Evolutionary conservation across 2,329 filamentous ascomycete species (phyloP), one percentile per base, ranked within the genome.

Genomic region (Fusarium sp.): DNA sequence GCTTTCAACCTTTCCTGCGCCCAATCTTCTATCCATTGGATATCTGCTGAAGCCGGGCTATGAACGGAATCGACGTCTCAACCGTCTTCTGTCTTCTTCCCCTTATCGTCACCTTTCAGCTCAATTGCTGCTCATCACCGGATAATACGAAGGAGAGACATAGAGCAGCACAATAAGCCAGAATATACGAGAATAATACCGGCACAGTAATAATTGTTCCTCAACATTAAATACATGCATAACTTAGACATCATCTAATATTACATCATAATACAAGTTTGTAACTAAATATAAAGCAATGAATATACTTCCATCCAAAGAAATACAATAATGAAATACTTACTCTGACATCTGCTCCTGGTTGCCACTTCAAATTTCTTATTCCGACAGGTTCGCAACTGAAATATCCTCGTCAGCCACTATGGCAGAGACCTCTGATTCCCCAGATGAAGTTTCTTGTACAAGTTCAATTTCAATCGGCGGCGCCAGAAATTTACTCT

Each of bases 101-200:
- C 12, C 9, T n/a, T 41, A 10, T 15, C 12, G 10, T 26, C 28
- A 7, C 15, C 4, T 30, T 48, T 48, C 7, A 24, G 55, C 11
- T 22, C 20, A 14, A 41, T 38, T 20, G 35, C 13, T 24, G 26
- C 24, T 13, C 18, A 41, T 20, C 12, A 20, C n/a, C 1, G 11
- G 8, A 24, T 20, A 10, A 20, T 50, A 20, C 6, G 4, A 26
- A 33, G 16, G 4, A 7, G 3, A 13, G 1, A 14, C 16, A 24
- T 13, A 8, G 1, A 8, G 15, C 18, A 18, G 24, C 5, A 14
- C 5, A 7, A 16, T 12, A 33, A 24, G 22, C n/a, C 4, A 33
- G 7, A 14, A 7, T 6, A n/a, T 9, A 33, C 0, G 4, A 18
- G 30, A 24, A 1, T 7, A 14, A 24, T 31, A 6, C 6, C 10